Evolutionary conservation across 2,329 filamentous ascomycete genomes (phyloP).

Genomic region (Cryphonectria japonica): DNA sequence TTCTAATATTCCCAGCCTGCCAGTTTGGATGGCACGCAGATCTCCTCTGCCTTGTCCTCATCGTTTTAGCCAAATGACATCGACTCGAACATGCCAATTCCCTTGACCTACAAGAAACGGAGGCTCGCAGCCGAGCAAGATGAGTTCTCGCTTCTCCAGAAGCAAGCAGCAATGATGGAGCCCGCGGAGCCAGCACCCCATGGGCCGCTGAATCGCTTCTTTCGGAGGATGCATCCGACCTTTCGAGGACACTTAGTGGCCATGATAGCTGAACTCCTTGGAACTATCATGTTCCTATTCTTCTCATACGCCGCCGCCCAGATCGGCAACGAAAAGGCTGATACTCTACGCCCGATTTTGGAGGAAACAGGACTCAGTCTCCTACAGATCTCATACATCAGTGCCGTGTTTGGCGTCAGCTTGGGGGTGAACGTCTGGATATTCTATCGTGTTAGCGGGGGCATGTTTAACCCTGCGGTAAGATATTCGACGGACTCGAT

Average conservation of each 20-base stretch:
- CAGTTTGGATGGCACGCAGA: not conserved
- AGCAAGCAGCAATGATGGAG: slow-evolving; percentile 19
- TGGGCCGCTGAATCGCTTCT: slow-evolving; percentile 13
- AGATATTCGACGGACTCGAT: not conserved
- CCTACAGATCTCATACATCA: slow-evolving; percentile 45
- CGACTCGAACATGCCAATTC: not conserved
- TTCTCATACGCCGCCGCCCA: slow-evolving; percentile 37
- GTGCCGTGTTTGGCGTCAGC: slow-evolving; percentile 53
- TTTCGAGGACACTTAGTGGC: slow-evolving; percentile 40
- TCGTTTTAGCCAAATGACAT: not conserved
- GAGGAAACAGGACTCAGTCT: slow-evolving; percentile 26
- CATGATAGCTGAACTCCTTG: slow-evolving; percentile 53
- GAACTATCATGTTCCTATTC: slow-evolving; percentile 58
- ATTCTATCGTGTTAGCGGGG: slow-evolving; percentile 58
- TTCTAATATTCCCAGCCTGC: not conserved
- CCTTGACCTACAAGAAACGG: slow-evolving; percentile 12
- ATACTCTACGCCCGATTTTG: slow-evolving; percentile 20
- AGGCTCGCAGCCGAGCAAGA: slow-evolving; percentile 11
- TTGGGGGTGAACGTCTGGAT: slow-evolving; percentile 60
- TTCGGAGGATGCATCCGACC: slow-evolving; percentile 21
- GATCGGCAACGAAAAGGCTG: slow-evolving; percentile 34
- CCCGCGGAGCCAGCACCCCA: slow-evolving; percentile 10
- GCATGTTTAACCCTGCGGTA: slow-evolving; percentile 53
- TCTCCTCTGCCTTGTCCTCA: not conserved
- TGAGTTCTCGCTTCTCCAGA: slow-evolving; percentile 7